Percentiles rank a stretch among this genome's conserved stretches.
phyloP scores from a whole-genome alignment of 805 yeast species.

The Teunomyces funiuensis region DNA sequence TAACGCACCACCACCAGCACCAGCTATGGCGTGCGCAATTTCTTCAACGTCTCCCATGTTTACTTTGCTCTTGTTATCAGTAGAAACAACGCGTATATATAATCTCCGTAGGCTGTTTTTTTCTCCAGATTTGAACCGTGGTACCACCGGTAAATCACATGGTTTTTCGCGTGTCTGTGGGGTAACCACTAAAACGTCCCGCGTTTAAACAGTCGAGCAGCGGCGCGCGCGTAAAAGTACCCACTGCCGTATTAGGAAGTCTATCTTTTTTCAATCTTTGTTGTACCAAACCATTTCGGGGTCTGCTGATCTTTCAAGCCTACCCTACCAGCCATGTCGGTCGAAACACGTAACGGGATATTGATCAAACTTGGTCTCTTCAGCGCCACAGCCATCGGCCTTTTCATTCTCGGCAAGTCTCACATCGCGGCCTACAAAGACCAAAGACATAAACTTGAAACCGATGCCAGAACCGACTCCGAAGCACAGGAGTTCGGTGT shows the following conservation, averaged over 20 bases:
- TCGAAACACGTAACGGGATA: constrained; percentile 40
- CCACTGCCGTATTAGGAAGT: neutral
- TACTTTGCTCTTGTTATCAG: neutral
- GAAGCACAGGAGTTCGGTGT: constrained; percentile 30
- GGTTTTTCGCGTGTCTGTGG: constrained; percentile 2
- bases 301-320: neutral
- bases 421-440: constrained; percentile 36
- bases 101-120: neutral
- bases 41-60: constrained; percentile 41
- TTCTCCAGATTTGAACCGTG: constrained; percentile 11
- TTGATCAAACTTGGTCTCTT: constrained; percentile 34
- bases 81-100: constrained; percentile 6
- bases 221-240: neutral
- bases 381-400: constrained; percentile 29
- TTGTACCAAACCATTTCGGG: neutral
- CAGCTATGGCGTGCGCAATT: constrained; percentile 88
- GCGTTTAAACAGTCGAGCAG: too few species aligned
- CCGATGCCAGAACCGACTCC: constrained; percentile 36
- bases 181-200: neutral
- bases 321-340: constrained; percentile 11
- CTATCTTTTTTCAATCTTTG: neutral
- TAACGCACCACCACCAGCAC: constrained; percentile 90
- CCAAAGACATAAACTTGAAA: constrained; percentile 32
- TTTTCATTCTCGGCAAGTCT: constrained; percentile 34
- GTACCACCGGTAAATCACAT: constrained; percentile 5